Base-by-base conservation (phyloP, 805 yeast species). In the Blastobotrys chiropterorum region DNA sequence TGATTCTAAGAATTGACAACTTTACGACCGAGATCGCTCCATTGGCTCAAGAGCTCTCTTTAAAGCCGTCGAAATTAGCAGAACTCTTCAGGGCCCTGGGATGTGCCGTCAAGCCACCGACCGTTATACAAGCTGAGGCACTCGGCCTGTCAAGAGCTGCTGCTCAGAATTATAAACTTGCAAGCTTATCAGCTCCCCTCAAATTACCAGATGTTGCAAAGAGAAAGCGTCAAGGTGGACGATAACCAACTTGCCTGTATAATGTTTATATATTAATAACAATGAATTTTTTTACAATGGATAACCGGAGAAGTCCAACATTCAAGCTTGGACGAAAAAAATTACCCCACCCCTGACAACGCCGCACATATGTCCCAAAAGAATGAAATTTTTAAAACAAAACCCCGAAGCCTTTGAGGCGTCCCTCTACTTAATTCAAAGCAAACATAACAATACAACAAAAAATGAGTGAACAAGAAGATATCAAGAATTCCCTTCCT, bases 101-200 rank as follows among this genome's bases (percentile, higher is more conserved):
- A 54, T 92, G 96, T 60, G 67, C 69, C 19, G 80, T 88, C 48
- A 87, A 86, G 69, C 76, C 81, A 49, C 82, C 88, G 34, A 78
- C 90, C 1, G 60, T 57, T 2, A 57, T 62, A 1, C 68, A 69
- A 55, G 66, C 68, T 16, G 65, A 63, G 47, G 69, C 65, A 3
- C 63, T 71, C 15, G 72, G 70, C 1, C 56, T 72, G 30, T 45
- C 64, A n/a, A 43, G 55, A 39, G 50, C 61, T 6, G 65, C 65
- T 40, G 67, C 69, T 13, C 67, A 80, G 7, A 75, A 81, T 39
- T 84, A 85, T 69, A 88, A 89, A 68, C 74, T 92, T 59, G 98
- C 97, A 2, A 70, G 80, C 15, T 77, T 94, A 68, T 83, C 79
- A 66, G 96, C 90, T 31, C 99, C 99, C 40, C 86, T 94, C 71